Evolutionary conservation across 441 rosid genomes (phyloP), one percentile per base, ranked within the genome.

Genomic region (Dalechampia spathulata): DNA sequence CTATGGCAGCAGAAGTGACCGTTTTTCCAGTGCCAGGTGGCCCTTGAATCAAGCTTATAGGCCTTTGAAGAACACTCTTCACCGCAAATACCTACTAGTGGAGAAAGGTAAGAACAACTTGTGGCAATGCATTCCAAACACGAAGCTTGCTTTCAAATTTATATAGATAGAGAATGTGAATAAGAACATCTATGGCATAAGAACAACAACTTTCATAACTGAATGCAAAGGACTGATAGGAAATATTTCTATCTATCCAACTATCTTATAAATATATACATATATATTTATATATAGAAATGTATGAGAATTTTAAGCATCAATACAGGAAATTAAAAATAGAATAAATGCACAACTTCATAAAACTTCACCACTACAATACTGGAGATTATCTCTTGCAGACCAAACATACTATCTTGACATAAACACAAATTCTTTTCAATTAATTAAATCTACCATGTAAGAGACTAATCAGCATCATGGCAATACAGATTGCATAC

Each of bases 11-110:
- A 55, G 99, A 94, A 50, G 98, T 94, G 65, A 94, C 99, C 57
- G 99, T 94, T 84, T 94, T 94, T 42, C 99, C 98, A 7, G 99
- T 90, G 47, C 99, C 99, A 70, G 98, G 96, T 45, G 99, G 98
- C 62, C 96, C 99, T 80, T 87, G 99, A 68, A 94, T 94, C 81
- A 94, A 78, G 69, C 96, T 94, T 65, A 94, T 83, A 51, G 98
- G 99, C 74, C 82, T 88, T 75, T 94, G 99, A 63, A 94, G 98
- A 53, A 90, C 99, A 74, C 86, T 90, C 82, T 90, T 94, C 39
- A 86, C 99, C 13, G 99, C 99, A 84, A 77, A 84, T 65, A 94
- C 95, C 99, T 93, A 64, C 7, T 27, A 52, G 23, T 43, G 17
- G 49, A 25, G 38, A 26, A 60, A 58, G 21, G 49, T 57, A 42